Percentiles rank a stretch among this genome's conserved stretches.
Evolutionary conservation across 179 eudicot genomes (phyloP).

Genomic region (Corrigiola litoralis): DNA sequence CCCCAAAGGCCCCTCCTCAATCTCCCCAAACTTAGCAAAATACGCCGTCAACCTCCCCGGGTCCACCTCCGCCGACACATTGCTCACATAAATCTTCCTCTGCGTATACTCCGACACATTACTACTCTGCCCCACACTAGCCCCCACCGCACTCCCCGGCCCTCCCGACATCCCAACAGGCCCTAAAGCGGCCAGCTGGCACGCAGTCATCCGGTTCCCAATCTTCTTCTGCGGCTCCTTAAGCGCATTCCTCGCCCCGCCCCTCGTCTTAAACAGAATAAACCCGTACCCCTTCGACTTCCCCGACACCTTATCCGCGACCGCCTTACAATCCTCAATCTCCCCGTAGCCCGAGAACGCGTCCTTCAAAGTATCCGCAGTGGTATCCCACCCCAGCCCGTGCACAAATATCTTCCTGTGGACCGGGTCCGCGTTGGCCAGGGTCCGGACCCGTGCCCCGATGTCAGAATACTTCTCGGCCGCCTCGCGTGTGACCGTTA

Average conservation of each 20-base stretch:
- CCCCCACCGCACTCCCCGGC: not conserved
- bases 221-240: constrained; percentile 66
- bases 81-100: constrained; percentile 82
- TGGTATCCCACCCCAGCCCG: constrained; percentile 73
- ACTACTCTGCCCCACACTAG: not conserved
- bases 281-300: constrained; percentile 83
- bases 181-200: constrained; percentile 80
- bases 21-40: constrained; percentile 68
- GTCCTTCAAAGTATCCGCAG: constrained; percentile 40
- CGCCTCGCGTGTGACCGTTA: constrained; percentile 43
- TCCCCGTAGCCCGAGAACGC: constrained; percentile 58
- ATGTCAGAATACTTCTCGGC: constrained; percentile 38
- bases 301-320: constrained; percentile 54
- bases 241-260: constrained; percentile 53
- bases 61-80: constrained; percentile 68
- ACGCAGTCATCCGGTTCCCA: constrained; percentile 50
- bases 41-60: constrained; percentile 43
- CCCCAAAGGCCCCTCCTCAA: constrained; percentile 86
- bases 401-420: constrained; percentile 63
- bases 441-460: constrained; percentile 16
- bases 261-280: constrained; percentile 51
- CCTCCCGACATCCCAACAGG: constrained; percentile 18
- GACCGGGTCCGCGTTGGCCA: constrained; percentile 50
- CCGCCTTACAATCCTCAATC: constrained; percentile 70
- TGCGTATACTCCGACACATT: constrained; percentile 57